Evolutionary conservation across 139 green algal species (phyloP).

Genomic region (Spirogloea muscicola): DNA sequence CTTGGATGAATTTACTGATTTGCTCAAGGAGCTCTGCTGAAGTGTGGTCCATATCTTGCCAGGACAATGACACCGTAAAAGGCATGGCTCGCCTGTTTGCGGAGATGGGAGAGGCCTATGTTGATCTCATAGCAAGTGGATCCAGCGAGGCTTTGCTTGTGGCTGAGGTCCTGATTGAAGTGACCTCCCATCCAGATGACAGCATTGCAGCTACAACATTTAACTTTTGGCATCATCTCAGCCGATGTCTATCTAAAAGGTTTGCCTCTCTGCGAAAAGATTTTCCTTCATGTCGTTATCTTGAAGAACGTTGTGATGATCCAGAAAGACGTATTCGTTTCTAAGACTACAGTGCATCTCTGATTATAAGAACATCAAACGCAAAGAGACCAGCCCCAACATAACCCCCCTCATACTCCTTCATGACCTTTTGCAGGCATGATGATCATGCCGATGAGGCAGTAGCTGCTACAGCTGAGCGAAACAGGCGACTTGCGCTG

Average conservation of each 20-base stretch:
- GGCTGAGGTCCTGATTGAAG: constrained; percentile 82
- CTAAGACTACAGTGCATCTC: too few species aligned
- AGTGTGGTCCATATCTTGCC: too few species aligned
- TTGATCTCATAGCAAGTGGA: constrained; percentile 48
- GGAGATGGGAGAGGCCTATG: constrained; percentile 86
- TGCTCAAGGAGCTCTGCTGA: too few species aligned
- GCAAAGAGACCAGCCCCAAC: constrained; percentile 46
- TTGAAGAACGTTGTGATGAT: too few species aligned
- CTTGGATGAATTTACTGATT: too few species aligned
- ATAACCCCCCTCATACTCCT: neutral
- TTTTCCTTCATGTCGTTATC: too few species aligned
- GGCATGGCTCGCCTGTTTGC: constrained; percentile 87
- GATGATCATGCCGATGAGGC: constrained; percentile 43
- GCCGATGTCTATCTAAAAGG: too few species aligned
- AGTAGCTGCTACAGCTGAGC: constrained; percentile 37
- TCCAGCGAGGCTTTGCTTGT: constrained; percentile 50
- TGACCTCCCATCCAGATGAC: constrained; percentile 72
- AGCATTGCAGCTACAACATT: constrained; percentile 75
- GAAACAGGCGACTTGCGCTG: constrained; percentile 41
- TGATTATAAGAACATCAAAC: too few species aligned
- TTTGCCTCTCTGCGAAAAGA: too few species aligned
- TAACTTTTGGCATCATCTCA: constrained; percentile 85
- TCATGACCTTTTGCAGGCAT: neutral
- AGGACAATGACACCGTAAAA: constrained; percentile 81
- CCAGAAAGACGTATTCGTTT: too few species aligned